Base-by-base conservation (phyloP, 768 basidiomycete genomes). In the Boletus subparvulus region DNA sequence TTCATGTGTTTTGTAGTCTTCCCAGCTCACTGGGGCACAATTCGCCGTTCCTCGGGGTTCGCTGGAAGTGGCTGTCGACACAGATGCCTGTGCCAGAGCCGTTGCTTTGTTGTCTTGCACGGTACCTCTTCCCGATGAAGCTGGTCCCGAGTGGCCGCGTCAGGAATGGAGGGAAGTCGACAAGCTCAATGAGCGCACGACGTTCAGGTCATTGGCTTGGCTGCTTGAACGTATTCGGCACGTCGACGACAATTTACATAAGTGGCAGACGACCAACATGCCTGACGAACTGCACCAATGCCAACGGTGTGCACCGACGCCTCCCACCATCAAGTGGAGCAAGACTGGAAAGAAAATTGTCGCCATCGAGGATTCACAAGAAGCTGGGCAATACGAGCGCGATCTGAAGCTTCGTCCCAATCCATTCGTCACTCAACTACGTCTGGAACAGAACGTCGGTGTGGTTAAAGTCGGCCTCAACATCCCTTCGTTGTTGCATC, bases 311-410 rank as follows among this genome's bases (percentile, higher is more conserved):
- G 90, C 93, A 3, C 95, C 95, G 3, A 77, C 74, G 8, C 72
- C 88, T 11, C 95, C 95, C 0, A 74, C 78, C n/a, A 71, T 95
- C 44, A 79, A 83, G 24, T 98, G 94, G 93, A 76, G 78, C 12
- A 83, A 80, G 60, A 72, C 74, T 7, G 81, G 80, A 41, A 86
- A 84, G 65, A 78, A 74, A 49, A 75, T 86, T 17, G 70, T 82
- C 21, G 85, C 92, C 0, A 76, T 93, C 33, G 95, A 98, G 65
- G 91, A 97, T 65, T 81, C 90, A 17, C 77, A 85, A 12, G 84
- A 96, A 67, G 94, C 95, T 42, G 94, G 93, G 7, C 82, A 86
- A 65, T 97, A 92, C 66, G 95, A 98, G 68, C 85, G 91, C 50
- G 81, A 87, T 21, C 78, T 98, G 54, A 98, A 98, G 74, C 78